phyloP scores from a whole-genome alignment of 148 eudicot genomes.

The Rhododendron vialii region DNA sequence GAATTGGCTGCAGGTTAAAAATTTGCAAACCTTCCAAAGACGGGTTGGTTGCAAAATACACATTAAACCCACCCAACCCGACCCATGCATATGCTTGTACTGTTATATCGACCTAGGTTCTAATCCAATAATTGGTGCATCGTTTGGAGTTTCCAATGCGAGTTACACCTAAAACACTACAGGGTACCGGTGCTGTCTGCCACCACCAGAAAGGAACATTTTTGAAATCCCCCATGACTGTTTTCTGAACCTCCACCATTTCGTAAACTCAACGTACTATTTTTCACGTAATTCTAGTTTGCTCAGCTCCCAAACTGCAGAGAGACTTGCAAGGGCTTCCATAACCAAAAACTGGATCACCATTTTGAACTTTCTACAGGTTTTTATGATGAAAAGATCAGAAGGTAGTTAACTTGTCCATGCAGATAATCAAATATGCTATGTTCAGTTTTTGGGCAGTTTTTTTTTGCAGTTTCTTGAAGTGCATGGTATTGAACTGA shows the following conservation, averaged over 20 bases:
- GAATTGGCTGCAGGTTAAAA: background rate
- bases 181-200: background rate
- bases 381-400: background rate
- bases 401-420: background rate
- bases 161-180: background rate
- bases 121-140: background rate
- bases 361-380: background rate
- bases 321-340: background rate
- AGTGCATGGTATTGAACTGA: no score
- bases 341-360: background rate
- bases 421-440: background rate
- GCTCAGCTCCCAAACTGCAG: no score
- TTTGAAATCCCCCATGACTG: background rate
- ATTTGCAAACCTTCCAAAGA: background rate
- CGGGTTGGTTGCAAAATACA: background rate
- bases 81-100: background rate
- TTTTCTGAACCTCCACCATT: background rate
- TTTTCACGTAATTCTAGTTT: no score
- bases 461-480: no score
- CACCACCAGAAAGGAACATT: background rate
- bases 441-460: no score
- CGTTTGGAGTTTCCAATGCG: background rate
- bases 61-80: background rate
- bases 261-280: background rate
- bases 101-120: background rate